Evolutionary conservation across 495 filamentous ascomycete species (phyloP), one percentile per base, ranked within the genome.

Genomic region (Talaromyces stipitatus): DNA sequence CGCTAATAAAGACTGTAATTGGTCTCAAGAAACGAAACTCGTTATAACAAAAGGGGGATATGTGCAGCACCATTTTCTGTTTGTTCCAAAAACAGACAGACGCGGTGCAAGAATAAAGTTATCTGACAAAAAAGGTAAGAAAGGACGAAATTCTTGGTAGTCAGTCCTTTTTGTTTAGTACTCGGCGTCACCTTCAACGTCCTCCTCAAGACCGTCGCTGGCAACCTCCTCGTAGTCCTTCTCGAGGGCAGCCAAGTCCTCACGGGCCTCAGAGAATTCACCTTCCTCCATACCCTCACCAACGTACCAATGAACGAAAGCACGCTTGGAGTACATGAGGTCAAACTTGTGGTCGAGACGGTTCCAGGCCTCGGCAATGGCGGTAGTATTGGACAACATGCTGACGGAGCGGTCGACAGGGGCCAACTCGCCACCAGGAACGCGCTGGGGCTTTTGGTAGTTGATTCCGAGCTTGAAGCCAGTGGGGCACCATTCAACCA

Each of bases 201-300:
- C 89, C 14, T 63, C 66, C 10, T 88, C 84, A 51, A 79, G 62
- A 61, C 76, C 79, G 69, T 95, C 90, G 61, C 79, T 81, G 55
- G 88, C 90, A 64, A 95, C 90, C 77, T 95, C 90, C 72, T 94
- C 90, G 68, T 95, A 95, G 65, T 95, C 90, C 82, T 87, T 91
- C 81, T 90, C 87, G 29, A 95, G 79, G 52, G 90, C 90, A 55
- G 90, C 90, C 55, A 95, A 77, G 68, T 95, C 90, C 78, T 95
- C 90, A 54, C 90, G 83, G 47, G 90, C 90, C 78, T 95, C 90
- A 56, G 83, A 86, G 75, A 95, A 95, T 74, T 95, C 90, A 61
- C 90, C 90, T 70, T 95, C 90, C 78, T 95, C 90, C 90, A 95
- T 95, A 74, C 90, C 90, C 75, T 95, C 90, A 64, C 90, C 90